Base-by-base conservation (phyloP, 75 land plant genomes). In the Cryptomeria japonica region DNA sequence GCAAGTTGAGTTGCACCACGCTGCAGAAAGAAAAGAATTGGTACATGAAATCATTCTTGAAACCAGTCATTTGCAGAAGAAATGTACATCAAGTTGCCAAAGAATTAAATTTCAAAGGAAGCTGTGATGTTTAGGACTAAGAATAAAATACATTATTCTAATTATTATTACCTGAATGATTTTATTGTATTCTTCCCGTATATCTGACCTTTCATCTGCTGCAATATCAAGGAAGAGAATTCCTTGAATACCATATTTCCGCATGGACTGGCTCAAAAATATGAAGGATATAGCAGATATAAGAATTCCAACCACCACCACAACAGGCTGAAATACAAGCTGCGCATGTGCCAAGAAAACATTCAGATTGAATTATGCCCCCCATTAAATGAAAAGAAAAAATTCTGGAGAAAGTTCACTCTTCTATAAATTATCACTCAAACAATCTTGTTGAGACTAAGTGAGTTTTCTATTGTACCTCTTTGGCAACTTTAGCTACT, bases 181-280 rank as follows among this genome's bases (percentile, higher is more conserved):
- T 49, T 90, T 70, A 76, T 88, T 73, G 77, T 90, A 88, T 42
- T 90, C 90, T 77, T 85, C 84, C n/a, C 79, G 87, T 53, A 90
- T 83, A 61, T 84, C 68, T 28, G 42, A 10, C 3, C 73, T 41
- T 88, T 90, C 91, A 58, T 88, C 91, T 41, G 87, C 90, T 22
- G 82, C 90, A 83, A 85, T 61, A 89, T 89, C 90, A 44, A 90
- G 90, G 84, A 88, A 88, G 72, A 90, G 86, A 39, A 90, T 89
- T 42, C 91, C 90, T 73, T 85, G 80, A 38, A 88, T 73, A 37
- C 91, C 91, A 88, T 88, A 86, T 85, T 68, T 84, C 72, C 90
- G 34, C 72, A 88, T 88, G 22, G 90, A 86, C 36, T 90, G 91
- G 77, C 86, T 85, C 38, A 90, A 61, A 85, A 88, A 90, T 47